Percentiles rank a stretch among this genome's conserved stretches.
Evolutionary conservation across 495 filamentous ascomycete genomes (phyloP).

Genomic region (Penicillium odoratum): DNA sequence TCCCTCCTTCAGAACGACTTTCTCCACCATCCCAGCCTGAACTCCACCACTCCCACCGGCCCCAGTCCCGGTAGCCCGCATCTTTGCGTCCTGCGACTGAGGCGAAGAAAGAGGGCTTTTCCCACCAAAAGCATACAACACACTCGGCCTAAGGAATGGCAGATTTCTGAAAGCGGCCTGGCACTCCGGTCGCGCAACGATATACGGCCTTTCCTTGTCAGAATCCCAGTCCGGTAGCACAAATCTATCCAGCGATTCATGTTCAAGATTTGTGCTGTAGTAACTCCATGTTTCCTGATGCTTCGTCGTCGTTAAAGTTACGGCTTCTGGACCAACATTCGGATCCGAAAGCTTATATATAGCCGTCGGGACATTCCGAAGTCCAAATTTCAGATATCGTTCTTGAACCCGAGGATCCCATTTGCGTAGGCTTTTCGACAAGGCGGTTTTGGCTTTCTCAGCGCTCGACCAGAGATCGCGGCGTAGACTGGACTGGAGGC

Average conservation of each 20-base stretch:
- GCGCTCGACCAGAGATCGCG: conserved; percentile 25
- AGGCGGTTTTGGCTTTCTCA: not conserved
- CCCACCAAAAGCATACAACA: conserved; percentile 67
- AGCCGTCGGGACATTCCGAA: conserved; percentile 32
- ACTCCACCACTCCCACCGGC: conserved; percentile 68
- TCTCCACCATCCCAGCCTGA: conserved; percentile 43
- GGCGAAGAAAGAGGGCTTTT: conserved; percentile 52
- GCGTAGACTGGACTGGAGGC: conserved; percentile 35
- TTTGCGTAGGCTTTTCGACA: not conserved
- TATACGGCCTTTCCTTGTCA: conserved; percentile 30
- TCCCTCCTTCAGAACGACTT: conserved; percentile 48
- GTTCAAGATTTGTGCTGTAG: conserved; percentile 20
- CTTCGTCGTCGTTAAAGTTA: conserved; percentile 48
- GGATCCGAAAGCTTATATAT: not conserved
- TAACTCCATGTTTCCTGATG: conserved; percentile 50
- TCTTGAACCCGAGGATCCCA: conserved; percentile 9
- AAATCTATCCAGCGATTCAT: conserved; percentile 40
- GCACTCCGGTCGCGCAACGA: conserved; percentile 30
- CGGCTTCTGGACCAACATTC: conserved; percentile 16
- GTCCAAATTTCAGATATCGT: conserved; percentile 3
- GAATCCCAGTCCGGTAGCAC: conserved; percentile 49
- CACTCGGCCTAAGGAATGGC: conserved; percentile 58
- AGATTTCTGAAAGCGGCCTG: conserved; percentile 52
- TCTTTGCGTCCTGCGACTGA: conserved; percentile 51
- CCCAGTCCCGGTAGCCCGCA: conserved; percentile 63